Evolutionary conservation across 2,329 filamentous ascomycete genomes (phyloP).

Genomic region (Beauveria medogensis): DNA sequence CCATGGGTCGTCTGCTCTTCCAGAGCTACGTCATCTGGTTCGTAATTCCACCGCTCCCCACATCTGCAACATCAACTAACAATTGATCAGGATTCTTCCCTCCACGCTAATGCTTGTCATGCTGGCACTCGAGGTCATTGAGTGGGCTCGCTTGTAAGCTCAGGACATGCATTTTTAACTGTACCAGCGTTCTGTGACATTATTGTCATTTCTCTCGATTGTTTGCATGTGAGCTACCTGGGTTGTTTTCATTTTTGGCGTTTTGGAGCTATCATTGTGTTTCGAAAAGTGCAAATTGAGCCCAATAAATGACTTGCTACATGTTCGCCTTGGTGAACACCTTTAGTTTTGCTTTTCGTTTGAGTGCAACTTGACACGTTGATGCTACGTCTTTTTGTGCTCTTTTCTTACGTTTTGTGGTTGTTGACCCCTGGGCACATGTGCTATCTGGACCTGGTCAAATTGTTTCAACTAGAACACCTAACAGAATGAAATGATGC

Average conservation of each 20-base stretch:
- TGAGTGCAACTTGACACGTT: neutral
- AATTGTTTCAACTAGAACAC: neutral
- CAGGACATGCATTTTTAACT: constrained; percentile 7
- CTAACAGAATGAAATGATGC: neutral
- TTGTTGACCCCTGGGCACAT: neutral
- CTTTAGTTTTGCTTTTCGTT: neutral
- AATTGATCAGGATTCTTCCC: constrained; percentile 66
- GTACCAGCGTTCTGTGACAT: constrained; percentile 8
- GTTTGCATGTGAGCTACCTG: neutral
- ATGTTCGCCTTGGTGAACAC: neutral
- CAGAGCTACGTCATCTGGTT: constrained; percentile 84
- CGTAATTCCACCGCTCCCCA: constrained; percentile 24
- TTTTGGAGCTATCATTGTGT: neutral
- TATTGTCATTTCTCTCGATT: neutral
- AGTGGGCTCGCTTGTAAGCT: constrained; percentile 55
- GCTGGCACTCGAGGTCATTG: constrained; percentile 82
- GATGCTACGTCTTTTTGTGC: neutral
- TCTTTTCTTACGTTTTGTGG: neutral
- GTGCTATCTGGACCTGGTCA: no score
- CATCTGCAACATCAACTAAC: constrained; percentile 18
- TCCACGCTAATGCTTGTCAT: constrained; percentile 87
- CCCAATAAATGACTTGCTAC: neutral
- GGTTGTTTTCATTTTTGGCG: neutral
- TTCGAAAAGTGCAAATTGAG: neutral
- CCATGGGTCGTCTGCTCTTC: constrained; percentile 88